Base-by-base conservation (phyloP, 2,329 filamentous ascomycete species). In the Neofusicoccum ribis region DNA sequence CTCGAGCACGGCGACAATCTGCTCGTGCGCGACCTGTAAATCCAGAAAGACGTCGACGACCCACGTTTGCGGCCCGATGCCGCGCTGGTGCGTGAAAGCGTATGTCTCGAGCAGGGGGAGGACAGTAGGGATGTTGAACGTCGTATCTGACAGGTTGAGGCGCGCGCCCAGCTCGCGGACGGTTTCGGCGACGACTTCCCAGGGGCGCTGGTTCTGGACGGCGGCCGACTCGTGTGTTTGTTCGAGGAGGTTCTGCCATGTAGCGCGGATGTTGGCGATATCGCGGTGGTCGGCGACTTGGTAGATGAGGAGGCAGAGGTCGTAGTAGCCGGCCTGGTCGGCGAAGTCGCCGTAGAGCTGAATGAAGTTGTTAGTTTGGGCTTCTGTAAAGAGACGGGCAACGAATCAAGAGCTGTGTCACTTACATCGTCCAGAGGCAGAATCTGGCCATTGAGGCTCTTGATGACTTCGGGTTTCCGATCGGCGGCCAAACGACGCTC, bases 261-360 rank as follows among this genome's bases (percentile, higher is more conserved):
- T 96, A 46, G 89, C 84, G 63, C 86, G 85, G 71, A 99, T 95
- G 68, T 95, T 91, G 47, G 91, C 88, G 1, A 92, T 85, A 72
- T 94, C 96, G 71, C 94, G 90, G 81, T 96, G 92, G 77, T 98
- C 93, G 51, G 94, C 94, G 1, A 90, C 87, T 76, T 96, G 90
- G 81, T 93, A 98, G 72, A 99, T 97, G 66, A 94, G 84, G 8
- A 99, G 86, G 74, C 92, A 97, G 59, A 99, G 86, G 75, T 98
- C 95, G 79, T 93, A 94, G 83, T 99, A 99, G 58, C 88, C 90
- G 2, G 92, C 95, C 72, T 92, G 89, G 73, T 97, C 93, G 64
- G 93, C 92, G 72, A 93, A 99, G 68, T 88, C 83, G 75, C 98
- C 96, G 81, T 92, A 99, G n/a, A 99, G 87, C 88, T 60, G 96